Conservation (phyloP, 345 rosid genomes). For the Anastatica hierochuntica region DNA sequence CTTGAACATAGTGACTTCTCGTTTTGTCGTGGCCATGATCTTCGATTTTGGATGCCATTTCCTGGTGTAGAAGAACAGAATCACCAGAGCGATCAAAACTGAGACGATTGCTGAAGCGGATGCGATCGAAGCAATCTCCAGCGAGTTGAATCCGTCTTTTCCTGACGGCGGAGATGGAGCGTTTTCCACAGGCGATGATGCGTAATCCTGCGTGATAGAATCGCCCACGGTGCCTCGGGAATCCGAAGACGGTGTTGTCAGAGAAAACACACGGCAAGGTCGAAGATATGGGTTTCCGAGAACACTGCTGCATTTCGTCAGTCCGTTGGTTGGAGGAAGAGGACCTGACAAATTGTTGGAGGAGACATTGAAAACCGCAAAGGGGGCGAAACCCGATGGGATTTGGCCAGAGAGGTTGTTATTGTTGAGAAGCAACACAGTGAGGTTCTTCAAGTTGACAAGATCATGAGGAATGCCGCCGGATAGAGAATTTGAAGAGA, state of each 20-base stretch:
- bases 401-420: slow-evolving; percentile 42
- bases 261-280: slow-evolving; percentile 38
- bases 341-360: slow-evolving; percentile 43
- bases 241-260: slow-evolving; percentile 35
- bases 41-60: slow-evolving; percentile 37
- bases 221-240: slow-evolving; percentile 18
- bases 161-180: slow-evolving; percentile 12
- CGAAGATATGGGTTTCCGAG: slow-evolving; percentile 37
- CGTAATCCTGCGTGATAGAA: slow-evolving; percentile 19
- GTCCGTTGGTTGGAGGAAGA: slow-evolving; percentile 29
- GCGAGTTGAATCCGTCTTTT: slow-evolving; percentile 27
- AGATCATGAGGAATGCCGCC: slow-evolving; percentile 40
- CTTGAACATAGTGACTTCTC: slow-evolving; percentile 41
- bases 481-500: slow-evolving; percentile 27
- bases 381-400: slow-evolving; percentile 32
- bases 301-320: slow-evolving; percentile 32
- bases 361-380: slow-evolving; percentile 34
- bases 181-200: slow-evolving; percentile 22
- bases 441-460: slow-evolving; percentile 34
- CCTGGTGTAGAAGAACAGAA: slow-evolving; percentile 46
- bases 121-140: slow-evolving; percentile 54
- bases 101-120: slow-evolving; percentile 56
- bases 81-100: slow-evolving; percentile 40
- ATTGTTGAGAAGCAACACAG: slow-evolving; percentile 35
- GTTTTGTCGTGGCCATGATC: slow-evolving; percentile 27